Percentiles rank a stretch among this genome's conserved stretches.
Conservation (phyloP, 257 asterid genomes). For the Galeopsis tetrahit region DNA sequence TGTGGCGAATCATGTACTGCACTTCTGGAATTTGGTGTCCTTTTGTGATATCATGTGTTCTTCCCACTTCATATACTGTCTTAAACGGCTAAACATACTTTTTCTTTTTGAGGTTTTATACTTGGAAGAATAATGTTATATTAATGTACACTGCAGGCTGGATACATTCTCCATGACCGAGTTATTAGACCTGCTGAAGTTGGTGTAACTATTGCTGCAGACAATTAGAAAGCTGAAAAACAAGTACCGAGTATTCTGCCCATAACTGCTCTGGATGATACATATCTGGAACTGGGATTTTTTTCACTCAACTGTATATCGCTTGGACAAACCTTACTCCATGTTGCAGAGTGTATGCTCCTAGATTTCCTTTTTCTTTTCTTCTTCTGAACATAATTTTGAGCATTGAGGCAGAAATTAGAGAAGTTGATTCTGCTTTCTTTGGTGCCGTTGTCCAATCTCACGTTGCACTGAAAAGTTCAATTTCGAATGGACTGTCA, state of each 20-base stretch:
- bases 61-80: background rate
- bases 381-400: background rate
- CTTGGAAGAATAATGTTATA: background rate
- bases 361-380: background rate
- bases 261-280: background rate
- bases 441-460: background rate
- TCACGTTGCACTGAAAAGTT: background rate
- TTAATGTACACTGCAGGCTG: slow-evolving; percentile 49
- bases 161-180: slow-evolving; percentile 78
- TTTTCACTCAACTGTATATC: background rate
- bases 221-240: slow-evolving; percentile 32
- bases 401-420: slow-evolving; percentile 5
- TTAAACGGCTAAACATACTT: background rate
- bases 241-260: slow-evolving; percentile 6
- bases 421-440: slow-evolving; percentile 7
- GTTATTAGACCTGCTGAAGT: slow-evolving; percentile 88
- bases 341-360: background rate
- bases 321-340: background rate
- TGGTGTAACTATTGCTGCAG: slow-evolving; percentile 63
- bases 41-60: background rate
- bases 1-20: background rate
- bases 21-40: background rate
- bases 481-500: background rate
- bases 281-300: slow-evolving; percentile 1
- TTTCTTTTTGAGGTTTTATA: background rate